These are phyloP conservation scores for Lobosporangium transversale DNA, from an alignment of 192 early-diverging fungal species.

Conservation along the genomic window DNA sequence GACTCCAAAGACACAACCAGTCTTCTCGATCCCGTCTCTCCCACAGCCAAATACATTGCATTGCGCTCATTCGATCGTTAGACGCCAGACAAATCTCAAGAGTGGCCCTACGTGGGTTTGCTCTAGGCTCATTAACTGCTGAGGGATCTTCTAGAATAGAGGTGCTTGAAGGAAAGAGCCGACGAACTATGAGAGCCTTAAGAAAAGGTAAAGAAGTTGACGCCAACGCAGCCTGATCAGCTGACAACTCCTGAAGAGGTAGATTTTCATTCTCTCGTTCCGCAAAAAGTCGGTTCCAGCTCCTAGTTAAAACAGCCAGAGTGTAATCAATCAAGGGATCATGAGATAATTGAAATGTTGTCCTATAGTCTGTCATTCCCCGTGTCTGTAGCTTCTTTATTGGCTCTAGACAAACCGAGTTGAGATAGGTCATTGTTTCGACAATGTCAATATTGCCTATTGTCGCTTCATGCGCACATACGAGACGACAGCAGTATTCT, in stretches of 20 bases:
- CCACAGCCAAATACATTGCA: slow-evolving; percentile 41
- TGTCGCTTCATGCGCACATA: slow-evolving; percentile 10
- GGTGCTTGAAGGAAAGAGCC: slow-evolving; percentile 29
- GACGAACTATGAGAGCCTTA: slow-evolving; percentile 14
- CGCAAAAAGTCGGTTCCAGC: slow-evolving; percentile 19
- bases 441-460: slow-evolving; percentile 14
- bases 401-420: slow-evolving; percentile 10
- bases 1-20: slow-evolving; percentile 26
- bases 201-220: slow-evolving; percentile 23
- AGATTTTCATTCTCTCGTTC: neutral
- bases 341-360: slow-evolving; percentile 12
- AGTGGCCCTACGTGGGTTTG: slow-evolving; percentile 8
- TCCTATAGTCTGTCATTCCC: slow-evolving; percentile 1
- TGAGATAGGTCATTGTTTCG: slow-evolving; percentile 17
- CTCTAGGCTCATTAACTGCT: neutral
- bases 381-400: neutral
- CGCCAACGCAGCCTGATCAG: slow-evolving; percentile 20
- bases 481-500: slow-evolving; percentile 38
- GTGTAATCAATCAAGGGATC: slow-evolving; percentile 42
- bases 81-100: slow-evolving; percentile 17
- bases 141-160: slow-evolving; percentile 5
- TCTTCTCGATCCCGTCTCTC: slow-evolving; percentile 19
- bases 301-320: slow-evolving; percentile 16
- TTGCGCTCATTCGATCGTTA: slow-evolving; percentile 9
- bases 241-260: neutral